Evolutionary conservation across 176 grass and related monocot species (phyloP).

Genomic region (Stipa capillata): DNA sequence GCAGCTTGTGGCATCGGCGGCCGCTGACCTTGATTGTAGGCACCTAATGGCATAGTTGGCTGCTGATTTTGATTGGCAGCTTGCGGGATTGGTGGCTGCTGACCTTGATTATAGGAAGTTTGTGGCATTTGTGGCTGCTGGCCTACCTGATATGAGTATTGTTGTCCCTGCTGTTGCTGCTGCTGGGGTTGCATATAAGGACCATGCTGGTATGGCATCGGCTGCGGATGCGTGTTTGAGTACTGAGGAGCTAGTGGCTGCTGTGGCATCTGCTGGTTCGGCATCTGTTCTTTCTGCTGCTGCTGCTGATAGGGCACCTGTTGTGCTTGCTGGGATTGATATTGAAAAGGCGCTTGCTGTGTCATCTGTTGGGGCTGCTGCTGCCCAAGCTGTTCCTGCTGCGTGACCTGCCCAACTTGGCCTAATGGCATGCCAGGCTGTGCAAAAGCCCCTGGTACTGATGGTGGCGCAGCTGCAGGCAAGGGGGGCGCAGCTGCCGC

Average conservation of each 20-base stretch:
- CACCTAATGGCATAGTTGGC: not conserved
- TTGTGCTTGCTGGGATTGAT: slow-evolving; percentile 40
- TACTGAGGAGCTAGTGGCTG: slow-evolving; percentile 37
- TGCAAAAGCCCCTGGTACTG: slow-evolving; percentile 15
- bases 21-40: slow-evolving; percentile 18
- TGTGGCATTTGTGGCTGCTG: slow-evolving; percentile 34
- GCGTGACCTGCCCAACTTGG: slow-evolving; percentile 15
- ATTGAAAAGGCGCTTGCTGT: slow-evolving; percentile 38
- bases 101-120: slow-evolving; percentile 22
- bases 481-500: not conserved
- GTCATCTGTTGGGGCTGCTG: slow-evolving; percentile 22
- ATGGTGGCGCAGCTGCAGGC: slow-evolving; percentile 17
- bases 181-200: slow-evolving; percentile 52
- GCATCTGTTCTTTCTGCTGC: slow-evolving; percentile 50
- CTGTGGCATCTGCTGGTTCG: slow-evolving; percentile 36
- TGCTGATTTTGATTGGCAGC: slow-evolving; percentile 25
- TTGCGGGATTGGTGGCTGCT: slow-evolving; percentile 26
- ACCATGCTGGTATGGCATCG: slow-evolving; percentile 51
- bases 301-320: slow-evolving; percentile 34
- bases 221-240: not conserved
- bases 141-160: slow-evolving; percentile 49
- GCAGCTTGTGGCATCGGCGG: slow-evolving; percentile 15
- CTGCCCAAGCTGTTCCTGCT: too few species aligned
- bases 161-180: slow-evolving; percentile 36
- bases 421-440: slow-evolving; percentile 26